Base-by-base conservation (phyloP, 2,329 filamentous ascomycete species). In the Neonectria sp. region DNA sequence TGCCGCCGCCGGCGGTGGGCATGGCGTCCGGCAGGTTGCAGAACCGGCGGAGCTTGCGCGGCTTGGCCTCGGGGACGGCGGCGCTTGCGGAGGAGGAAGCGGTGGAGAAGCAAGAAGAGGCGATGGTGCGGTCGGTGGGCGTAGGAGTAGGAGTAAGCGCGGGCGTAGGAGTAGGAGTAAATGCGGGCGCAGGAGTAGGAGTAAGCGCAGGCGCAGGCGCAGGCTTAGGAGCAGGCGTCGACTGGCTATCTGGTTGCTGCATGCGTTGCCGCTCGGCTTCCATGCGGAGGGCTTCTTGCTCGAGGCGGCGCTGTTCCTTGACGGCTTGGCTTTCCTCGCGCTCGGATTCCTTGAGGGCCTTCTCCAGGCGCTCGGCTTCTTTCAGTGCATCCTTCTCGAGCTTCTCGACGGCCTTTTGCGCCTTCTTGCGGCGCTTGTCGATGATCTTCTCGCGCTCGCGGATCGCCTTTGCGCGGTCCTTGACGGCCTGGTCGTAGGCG, bases 31-130 rank as follows among this genome's bases (percentile, higher is more conserved):
- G 94, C 3, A 95, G 81, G 73, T 91, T 90, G 81, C 94, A 96
- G 79, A 98, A 97, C 75, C 93, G 95, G 65, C 89, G 88, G 57
- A 92, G 86, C 73, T 91, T 91, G 73, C 80, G 82, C 15, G 79
- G 75, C 67, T 81, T 80, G 29, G 75, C 62, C 46, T 74, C 67
- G 35, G 66, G 58, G 43, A 60, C 51, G 24, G 58, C 40, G 40
- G 48, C 25, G 13, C 25, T 51, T 12, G 27, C 17, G 58, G 63
- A 31, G 48, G 49, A 43, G 8, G 68, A 60, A 0, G 60, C 9
- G n/a, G 40, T 12, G n/a, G 40, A 21, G n/a, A 24, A 40, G 5
- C 57, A 53, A 9, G 31, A 57, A 7, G 60, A 43, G 15, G 40
- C 31, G 8, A 25, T 24, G 31, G 40, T 63, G 24, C 29, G 56